Percentiles rank a stretch among this genome's conserved stretches.
These are phyloP conservation scores for Candida namnaoensis DNA, from an alignment of 805 yeast genomes.

Conservation along the genomic window DNA sequence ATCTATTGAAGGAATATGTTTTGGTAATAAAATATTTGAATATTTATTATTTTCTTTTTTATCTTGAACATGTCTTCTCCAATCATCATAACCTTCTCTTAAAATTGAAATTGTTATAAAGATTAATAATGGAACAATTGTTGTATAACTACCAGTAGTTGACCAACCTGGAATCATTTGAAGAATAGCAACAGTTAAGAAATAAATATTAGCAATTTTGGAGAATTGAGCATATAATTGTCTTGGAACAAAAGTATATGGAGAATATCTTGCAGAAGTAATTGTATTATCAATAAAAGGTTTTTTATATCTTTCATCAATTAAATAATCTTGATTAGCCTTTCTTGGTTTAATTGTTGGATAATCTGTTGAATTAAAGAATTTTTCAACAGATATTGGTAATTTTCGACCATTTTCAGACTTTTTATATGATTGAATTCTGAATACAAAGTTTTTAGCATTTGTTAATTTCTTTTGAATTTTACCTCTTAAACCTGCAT, in stretches of 20 bases:
- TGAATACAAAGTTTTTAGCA: constrained; percentile 31
- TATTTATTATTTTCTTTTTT: constrained; percentile 67
- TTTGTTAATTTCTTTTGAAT: constrained; percentile 7
- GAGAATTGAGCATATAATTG: constrained; percentile 89
- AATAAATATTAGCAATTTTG: constrained; percentile 86
- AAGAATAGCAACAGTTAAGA: constrained; percentile 80
- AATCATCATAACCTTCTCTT: constrained; percentile 92
- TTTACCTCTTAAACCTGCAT: constrained; percentile 16
- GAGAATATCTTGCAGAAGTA: constrained; percentile 80
- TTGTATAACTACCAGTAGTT: constrained; percentile 91
- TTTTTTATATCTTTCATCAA: constrained; percentile 62
- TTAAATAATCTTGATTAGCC: constrained; percentile 21
- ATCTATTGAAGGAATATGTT: constrained; percentile 6
- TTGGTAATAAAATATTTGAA: constrained; percentile 30
- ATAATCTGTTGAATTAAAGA: constrained; percentile 20
- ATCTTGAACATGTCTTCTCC: constrained; percentile 79
- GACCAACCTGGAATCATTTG: constrained; percentile 98
- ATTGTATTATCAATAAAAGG: constrained; percentile 63
- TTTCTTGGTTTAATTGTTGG: constrained; percentile 18
- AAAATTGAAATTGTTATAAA: constrained; percentile 85
- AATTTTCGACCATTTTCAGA: constrained; percentile 66
- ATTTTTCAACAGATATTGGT: constrained; percentile 48
- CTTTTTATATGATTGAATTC: constrained; percentile 37
- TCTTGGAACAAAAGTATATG: constrained; percentile 77
- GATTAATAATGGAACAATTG: constrained; percentile 79